phyloP scores from a whole-genome alignment of 768 basidiomycete genomes.

The Boletus bicolor region DNA sequence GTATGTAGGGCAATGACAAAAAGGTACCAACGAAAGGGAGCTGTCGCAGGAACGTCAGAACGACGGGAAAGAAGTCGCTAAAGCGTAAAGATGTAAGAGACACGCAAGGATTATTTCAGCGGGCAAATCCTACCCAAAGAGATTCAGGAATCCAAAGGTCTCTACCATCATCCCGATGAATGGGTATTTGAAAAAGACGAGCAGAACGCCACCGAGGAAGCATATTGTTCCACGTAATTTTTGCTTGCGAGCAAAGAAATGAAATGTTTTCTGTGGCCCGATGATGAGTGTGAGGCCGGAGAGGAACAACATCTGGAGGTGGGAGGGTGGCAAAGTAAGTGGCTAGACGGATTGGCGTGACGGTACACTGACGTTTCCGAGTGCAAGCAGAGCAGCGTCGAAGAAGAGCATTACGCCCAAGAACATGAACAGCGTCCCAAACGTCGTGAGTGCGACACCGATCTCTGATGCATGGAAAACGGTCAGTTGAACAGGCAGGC shows the following conservation, averaged over 20 bases:
- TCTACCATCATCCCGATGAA: conserved; percentile 92
- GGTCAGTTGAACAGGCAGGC: background rate
- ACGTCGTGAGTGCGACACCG: conserved; percentile 94
- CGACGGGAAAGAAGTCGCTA: conserved; percentile 99
- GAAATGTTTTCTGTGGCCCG: conserved; percentile 94
- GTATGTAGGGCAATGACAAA: conserved; percentile 83
- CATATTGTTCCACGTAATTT: conserved; percentile 89
- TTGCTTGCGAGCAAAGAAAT: conserved; percentile 95
- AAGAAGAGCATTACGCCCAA: conserved; percentile 96
- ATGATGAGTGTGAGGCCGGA: conserved; percentile 95
- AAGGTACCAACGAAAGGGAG: conserved; percentile 87
- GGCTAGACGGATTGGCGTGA: background rate
- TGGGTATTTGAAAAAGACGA: conserved; percentile 95
- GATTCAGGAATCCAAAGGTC: conserved; percentile 94
- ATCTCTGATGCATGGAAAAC: conserved; percentile 60
- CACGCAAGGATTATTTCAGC: background rate
- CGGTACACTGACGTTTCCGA: conserved; percentile 81
- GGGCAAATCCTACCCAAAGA: conserved; percentile 73
- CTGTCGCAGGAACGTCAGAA: conserved; percentile 94
- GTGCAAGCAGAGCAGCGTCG: conserved; percentile 89
- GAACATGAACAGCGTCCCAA: conserved; percentile 94
- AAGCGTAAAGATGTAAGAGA: conserved; percentile 1
- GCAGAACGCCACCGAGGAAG: conserved; percentile 85
- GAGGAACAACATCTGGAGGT: conserved; percentile 85
- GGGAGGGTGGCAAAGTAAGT: background rate